Conservation (phyloP, 345 rosid species). For the Eucalyptus lansdowneana region DNA sequence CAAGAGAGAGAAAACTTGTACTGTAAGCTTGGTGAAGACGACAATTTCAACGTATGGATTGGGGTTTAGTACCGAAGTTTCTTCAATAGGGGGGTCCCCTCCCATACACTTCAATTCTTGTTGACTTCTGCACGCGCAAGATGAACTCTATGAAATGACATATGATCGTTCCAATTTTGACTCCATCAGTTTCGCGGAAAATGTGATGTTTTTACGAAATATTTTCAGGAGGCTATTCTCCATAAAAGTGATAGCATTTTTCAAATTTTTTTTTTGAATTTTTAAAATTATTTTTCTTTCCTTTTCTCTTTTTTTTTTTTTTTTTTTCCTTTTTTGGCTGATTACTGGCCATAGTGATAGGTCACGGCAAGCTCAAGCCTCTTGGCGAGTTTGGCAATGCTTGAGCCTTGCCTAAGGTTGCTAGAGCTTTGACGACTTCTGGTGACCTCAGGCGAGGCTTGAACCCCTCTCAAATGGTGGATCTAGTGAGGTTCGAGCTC, state of each 20-base stretch:
- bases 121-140: background rate
- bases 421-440: no score
- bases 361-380: no score
- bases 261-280: no score
- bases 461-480: no score
- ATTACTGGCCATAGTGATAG: accelerated
- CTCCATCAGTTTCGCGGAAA: no score
- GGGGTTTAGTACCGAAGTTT: background rate
- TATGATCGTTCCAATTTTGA: accelerated
- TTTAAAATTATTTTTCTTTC: no score
- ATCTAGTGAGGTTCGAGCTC: no score
- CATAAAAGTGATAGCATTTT: no score
- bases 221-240: no score
- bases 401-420: no score
- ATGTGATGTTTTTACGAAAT: no score
- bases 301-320: accelerated
- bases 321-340: accelerated
- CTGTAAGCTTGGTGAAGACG: background rate
- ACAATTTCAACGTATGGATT: background rate
- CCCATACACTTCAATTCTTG: background rate
- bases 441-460: accelerated
- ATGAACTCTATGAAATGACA: background rate
- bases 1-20: background rate
- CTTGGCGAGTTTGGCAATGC: no score
- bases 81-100: background rate